Conservation (phyloP, 1,284 basidiomycete species). For the Rhodotorula sp. region DNA sequence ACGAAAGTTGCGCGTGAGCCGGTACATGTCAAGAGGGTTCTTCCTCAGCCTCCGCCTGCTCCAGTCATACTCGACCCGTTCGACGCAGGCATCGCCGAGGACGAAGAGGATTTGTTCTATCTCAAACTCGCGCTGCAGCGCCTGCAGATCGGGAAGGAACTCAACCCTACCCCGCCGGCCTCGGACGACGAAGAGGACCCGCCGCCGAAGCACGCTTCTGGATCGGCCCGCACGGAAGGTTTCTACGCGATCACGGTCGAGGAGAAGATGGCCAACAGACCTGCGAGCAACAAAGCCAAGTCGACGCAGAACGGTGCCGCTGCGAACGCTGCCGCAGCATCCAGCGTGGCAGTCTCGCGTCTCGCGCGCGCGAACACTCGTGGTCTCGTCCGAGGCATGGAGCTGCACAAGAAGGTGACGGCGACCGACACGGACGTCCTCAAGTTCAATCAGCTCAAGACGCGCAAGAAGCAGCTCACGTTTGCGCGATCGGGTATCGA, state of each 20-base stretch:
- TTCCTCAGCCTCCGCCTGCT: conserved; percentile 16
- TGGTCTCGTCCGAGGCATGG: conserved; percentile 85
- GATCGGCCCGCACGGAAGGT: conserved; percentile 86
- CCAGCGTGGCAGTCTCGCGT: conserved; percentile 56
- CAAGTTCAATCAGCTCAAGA: conserved; percentile 98
- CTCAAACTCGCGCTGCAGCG: conserved; percentile 64
- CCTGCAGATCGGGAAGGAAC: conserved; percentile 42
- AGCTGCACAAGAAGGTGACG: conserved; percentile 74
- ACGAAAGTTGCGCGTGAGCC: conserved; percentile 1
- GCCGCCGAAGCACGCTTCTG: conserved; percentile 63
- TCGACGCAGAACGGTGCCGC: conserved; percentile 46
- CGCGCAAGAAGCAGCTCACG: conserved; percentile 94
- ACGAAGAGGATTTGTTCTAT: conserved; percentile 91
- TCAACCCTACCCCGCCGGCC: conserved; percentile 37
- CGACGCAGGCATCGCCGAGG: conserved; percentile 62
- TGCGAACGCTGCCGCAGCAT: conserved; percentile 38
- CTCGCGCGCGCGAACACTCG: conserved; percentile 92
- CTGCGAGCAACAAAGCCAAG: conserved; percentile 58
- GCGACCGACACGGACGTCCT: conserved; percentile 59
- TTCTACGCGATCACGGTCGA: conserved; percentile 90
- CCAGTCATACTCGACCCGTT: conserved; percentile 59
- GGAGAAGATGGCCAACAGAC: conserved; percentile 82
- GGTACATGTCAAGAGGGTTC: conserved; percentile 1
- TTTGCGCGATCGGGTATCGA: conserved; percentile 96
- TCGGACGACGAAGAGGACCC: conserved; percentile 34